Evolutionary conservation across 148 eudicot genomes (phyloP).

Genomic region (Persicaria tinctoria): DNA sequence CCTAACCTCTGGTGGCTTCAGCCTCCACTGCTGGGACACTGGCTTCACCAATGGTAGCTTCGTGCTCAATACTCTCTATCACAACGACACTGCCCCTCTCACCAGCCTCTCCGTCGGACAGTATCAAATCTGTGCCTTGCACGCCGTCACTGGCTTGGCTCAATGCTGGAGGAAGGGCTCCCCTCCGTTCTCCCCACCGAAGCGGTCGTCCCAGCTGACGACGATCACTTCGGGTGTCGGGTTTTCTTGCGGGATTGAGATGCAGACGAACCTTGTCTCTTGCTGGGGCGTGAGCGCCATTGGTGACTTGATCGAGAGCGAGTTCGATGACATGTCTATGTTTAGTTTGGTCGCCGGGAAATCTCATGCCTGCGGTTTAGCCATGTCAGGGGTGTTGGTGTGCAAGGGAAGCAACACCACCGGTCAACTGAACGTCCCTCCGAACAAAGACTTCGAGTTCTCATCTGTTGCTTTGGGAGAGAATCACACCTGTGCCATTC

Average conservation of each 20-base stretch:
- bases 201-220: slow-evolving; percentile 11
- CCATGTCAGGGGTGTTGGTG: slow-evolving; percentile 30
- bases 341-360: slow-evolving; percentile 42
- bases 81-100: slow-evolving; percentile 16
- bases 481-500: slow-evolving; percentile 38
- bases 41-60: slow-evolving; percentile 18
- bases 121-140: slow-evolving; percentile 40
- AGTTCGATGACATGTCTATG: slow-evolving; percentile 39
- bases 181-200: slow-evolving; percentile 1
- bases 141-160: slow-evolving; percentile 18
- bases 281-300: slow-evolving; percentile 53
- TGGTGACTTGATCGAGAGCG: slow-evolving; percentile 38
- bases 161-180: slow-evolving; percentile 31
- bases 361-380: slow-evolving; percentile 51
- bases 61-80: slow-evolving; percentile 18
- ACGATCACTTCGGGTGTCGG: slow-evolving; percentile 45
- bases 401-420: slow-evolving; percentile 49
- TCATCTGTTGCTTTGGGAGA: slow-evolving; percentile 38
- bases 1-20: slow-evolving; percentile 29
- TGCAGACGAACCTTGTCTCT: slow-evolving; percentile 22
- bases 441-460: slow-evolving; percentile 21
- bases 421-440: slow-evolving; percentile 47
- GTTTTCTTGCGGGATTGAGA: slow-evolving; percentile 45
- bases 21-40: slow-evolving; percentile 44
- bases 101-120: slow-evolving; percentile 26